A percentile compares a stretch with the other conserved stretches of the same genome.
phyloP scores from a whole-genome alignment of 1,284 basidiomycete species.

The Heliocybe sulcata region DNA sequence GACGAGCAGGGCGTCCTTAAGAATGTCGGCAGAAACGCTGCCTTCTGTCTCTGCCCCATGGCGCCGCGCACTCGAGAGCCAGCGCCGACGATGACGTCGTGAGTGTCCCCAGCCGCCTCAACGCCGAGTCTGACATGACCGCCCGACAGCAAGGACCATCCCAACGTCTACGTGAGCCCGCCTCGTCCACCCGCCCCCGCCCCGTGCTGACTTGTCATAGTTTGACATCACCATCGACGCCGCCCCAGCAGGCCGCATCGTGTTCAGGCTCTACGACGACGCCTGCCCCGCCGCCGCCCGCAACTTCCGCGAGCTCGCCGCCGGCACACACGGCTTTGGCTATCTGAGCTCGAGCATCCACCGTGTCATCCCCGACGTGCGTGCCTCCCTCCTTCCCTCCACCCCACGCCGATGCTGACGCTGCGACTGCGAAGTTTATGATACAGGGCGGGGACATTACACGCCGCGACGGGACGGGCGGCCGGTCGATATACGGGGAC shows the following conservation, averaged over 20 bases:
- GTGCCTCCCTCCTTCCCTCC: background rate
- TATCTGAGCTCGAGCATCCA: conserved; percentile 29
- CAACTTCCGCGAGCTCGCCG: conserved; percentile 66
- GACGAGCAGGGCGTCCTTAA: background rate
- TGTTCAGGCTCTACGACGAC: conserved; percentile 66
- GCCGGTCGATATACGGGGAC: conserved; percentile 24
- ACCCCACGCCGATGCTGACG: background rate
- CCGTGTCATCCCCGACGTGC: conserved; percentile 25
- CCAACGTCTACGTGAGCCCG: background rate
- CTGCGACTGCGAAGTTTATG: conserved; percentile 20
- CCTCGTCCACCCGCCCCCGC: background rate
- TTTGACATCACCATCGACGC: conserved; percentile 79
- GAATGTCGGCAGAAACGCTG: background rate
- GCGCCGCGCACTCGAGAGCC: background rate
- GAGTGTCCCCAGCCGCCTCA: background rate
- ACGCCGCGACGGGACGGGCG: conserved; percentile 53
- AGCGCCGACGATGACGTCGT: background rate
- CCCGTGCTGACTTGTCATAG: conserved; percentile 22
- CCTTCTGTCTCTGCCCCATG: background rate
- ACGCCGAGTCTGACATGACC: background rate
- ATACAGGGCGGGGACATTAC: conserved; percentile 32
- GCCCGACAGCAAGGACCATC: background rate
- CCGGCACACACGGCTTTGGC: conserved; percentile 34
- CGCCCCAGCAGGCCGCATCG: conserved; percentile 65
- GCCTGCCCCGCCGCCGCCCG: conserved; percentile 67